Evolutionary conservation across 352 stramenopile species (phyloP).

Genomic region (Phytophthora constricta): DNA sequence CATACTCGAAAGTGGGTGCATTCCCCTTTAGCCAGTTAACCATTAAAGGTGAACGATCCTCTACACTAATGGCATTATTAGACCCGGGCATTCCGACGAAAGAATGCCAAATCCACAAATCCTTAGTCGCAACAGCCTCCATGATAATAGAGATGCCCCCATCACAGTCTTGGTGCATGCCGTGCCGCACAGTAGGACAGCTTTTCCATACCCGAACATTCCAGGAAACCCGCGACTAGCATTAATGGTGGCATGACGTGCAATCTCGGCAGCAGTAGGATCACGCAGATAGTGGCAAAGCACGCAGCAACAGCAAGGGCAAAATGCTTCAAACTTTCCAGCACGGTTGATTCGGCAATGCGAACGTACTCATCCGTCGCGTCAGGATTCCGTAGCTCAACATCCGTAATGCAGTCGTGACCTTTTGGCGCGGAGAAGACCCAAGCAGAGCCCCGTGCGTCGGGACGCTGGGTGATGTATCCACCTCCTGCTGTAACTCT

Average conservation of each 20-base stretch:
- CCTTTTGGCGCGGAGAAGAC: constrained; percentile 23
- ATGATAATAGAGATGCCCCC: constrained; percentile 10
- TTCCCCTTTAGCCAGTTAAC: constrained; percentile 15
- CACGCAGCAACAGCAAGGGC: constrained; percentile 1
- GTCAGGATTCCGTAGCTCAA: constrained; percentile 25
- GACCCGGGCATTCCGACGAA: constrained; percentile 21
- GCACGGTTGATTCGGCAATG: constrained; percentile 4
- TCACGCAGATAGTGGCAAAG: constrained; percentile 20
- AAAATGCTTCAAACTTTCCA: constrained; percentile 17
- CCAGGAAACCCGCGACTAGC: constrained; percentile 22
- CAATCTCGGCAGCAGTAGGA: constrained; percentile 14
- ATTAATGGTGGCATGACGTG: constrained; percentile 3
- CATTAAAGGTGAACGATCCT: constrained; percentile 29
- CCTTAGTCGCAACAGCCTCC: constrained; percentile 21
- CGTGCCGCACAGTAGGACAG: constrained; percentile 17
- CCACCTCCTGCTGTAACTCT: background rate
- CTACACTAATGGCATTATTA: constrained; percentile 41
- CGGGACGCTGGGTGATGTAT: constrained; percentile 12
- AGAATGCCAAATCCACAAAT: constrained; percentile 36
- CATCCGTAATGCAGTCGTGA: constrained; percentile 19
- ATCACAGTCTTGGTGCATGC: constrained; percentile 18
- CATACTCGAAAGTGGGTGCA: constrained; percentile 1
- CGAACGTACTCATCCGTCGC: constrained; percentile 22
- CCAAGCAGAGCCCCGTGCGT: constrained; percentile 12
- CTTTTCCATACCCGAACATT: constrained; percentile 38